Base-by-base conservation (phyloP, 139 green algal species). In the Picochlorum sp. region DNA sequence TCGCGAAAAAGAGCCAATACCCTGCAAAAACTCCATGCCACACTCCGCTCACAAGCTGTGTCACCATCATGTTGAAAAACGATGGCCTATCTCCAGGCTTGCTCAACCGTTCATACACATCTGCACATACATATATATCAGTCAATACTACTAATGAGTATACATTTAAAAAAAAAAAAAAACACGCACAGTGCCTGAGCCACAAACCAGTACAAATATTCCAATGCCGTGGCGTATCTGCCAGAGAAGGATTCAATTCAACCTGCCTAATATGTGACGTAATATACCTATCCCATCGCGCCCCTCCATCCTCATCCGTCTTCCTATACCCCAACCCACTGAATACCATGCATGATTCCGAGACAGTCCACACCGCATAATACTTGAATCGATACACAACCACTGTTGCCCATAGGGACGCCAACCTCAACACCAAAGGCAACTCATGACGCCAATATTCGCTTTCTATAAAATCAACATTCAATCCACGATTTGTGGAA, bases 91-190 rank as follows among this genome's bases (percentile, higher is more conserved):
- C 34, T 44, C 79, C 77, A 8, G 58, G 70, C 10, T 81, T 73
- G 1, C 80, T 85, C 21, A 92, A 51, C 2, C 89, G 77, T 59
- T 95, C 89, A 61, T 96, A 96, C 61, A 96, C 89, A 56, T 95
- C 47, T 54, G 15, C 34, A 41, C 47, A 21, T 26, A 24, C 24
- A 26, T 26, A 26, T 28, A 28, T 28, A 28, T 28, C 28, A 30
- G 28, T 30, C 21, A 32, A 28, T 4, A 28, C 24, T 24, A 24
- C 23, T 26, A 65, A 49, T 24, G 10, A 58, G 49, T 57, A 26
- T 0, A 26, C 24, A 26, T 26, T 2, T 26, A 26, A 26, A 28
- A 46, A 62, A 16, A 21, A 46, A 0, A 62, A 34, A 65, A 62
- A 60, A 80, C 75, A 54, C 47, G 47, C 11, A 54, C 47, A 84